A percentile compares a stretch with the other conserved stretches of the same genome.
Evolutionary conservation across 805 yeast genomes (phyloP).

Genomic region (Yueomyces sinensis): DNA sequence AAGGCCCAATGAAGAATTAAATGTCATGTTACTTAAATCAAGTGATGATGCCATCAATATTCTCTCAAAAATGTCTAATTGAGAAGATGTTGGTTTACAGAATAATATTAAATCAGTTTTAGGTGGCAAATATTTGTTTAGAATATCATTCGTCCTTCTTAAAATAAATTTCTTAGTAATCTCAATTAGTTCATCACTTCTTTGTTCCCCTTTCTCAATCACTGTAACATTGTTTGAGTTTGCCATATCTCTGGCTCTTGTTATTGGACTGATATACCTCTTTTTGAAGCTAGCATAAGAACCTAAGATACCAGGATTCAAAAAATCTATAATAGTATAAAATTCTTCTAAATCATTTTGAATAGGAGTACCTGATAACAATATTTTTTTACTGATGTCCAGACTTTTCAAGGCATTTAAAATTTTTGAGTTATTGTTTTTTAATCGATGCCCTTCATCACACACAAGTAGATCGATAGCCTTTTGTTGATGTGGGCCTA

Average conservation of each 20-base stretch:
- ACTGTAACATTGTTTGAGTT: conserved; percentile 38
- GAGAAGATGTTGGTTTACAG: conserved; percentile 60
- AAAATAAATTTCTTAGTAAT: conserved; percentile 56
- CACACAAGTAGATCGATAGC: conserved; percentile 63
- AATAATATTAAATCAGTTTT: conserved; percentile 67
- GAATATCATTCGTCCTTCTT: conserved; percentile 52
- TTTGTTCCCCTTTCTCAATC: conserved; percentile 43
- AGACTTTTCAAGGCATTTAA: conserved; percentile 47
- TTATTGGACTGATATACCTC: conserved; percentile 56
- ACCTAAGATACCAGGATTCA: conserved; percentile 77
- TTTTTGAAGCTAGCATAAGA: conserved; percentile 43
- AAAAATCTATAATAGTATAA: conserved; percentile 64
- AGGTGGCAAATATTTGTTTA: conserved; percentile 51
- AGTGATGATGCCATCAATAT: conserved; percentile 25
- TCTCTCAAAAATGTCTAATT: conserved; percentile 40
- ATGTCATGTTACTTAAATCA: conserved; percentile 18
- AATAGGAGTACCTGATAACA: conserved; percentile 84
- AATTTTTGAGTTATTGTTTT: conserved; percentile 59
- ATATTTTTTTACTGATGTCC: conserved; percentile 40
- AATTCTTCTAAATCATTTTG: conserved; percentile 86
- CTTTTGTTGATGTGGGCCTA: conserved; percentile 12
- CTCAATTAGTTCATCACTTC: conserved; percentile 48
- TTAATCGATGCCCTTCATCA: conserved; percentile 92
- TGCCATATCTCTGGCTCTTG: conserved; percentile 51
- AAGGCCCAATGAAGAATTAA: conserved; percentile 42